Evolutionary conservation across 768 basidiomycete species (phyloP).

Genomic region (Collybiopsis luxurians): DNA sequence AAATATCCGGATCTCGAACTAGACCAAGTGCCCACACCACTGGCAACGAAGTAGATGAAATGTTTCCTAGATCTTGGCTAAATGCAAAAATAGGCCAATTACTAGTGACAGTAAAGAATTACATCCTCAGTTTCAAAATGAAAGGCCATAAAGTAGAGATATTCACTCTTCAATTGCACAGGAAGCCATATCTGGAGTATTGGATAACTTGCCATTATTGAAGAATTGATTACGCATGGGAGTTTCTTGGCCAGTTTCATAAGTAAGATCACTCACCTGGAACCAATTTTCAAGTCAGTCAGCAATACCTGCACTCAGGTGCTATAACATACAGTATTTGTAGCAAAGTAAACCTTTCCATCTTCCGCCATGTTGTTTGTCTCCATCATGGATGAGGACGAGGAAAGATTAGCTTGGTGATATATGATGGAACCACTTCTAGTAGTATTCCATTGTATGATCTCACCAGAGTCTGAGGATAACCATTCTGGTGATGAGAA

Average conservation of each 20-base stretch:
- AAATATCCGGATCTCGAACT: constrained; percentile 3
- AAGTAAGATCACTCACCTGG: constrained; percentile 25
- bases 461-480: constrained; percentile 26
- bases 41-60: constrained; percentile 13
- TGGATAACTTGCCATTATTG: constrained; percentile 31
- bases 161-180: constrained; percentile 28
- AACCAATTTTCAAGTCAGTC: background rate
- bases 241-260: constrained; percentile 37
- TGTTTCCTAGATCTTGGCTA: constrained; percentile 36
- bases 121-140: background rate
- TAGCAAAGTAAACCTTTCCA: constrained; percentile 39
- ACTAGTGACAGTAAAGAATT: constrained; percentile 18
- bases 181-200: constrained; percentile 36
- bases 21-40: constrained; percentile 10
- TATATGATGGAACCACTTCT: constrained; percentile 30
- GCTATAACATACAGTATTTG: constrained; percentile 20
- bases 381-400: constrained; percentile 34
- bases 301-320: background rate
- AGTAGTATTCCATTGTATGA: constrained; percentile 45
- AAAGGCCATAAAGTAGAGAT: background rate
- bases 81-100: constrained; percentile 43
- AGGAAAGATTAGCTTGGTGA: constrained; percentile 39
- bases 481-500: constrained; percentile 29
- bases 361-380: constrained; percentile 42
- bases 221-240: constrained; percentile 40